phyloP scores from a whole-genome alignment of 164 flowering plant genomes.

The Liriodendron chinense region DNA sequence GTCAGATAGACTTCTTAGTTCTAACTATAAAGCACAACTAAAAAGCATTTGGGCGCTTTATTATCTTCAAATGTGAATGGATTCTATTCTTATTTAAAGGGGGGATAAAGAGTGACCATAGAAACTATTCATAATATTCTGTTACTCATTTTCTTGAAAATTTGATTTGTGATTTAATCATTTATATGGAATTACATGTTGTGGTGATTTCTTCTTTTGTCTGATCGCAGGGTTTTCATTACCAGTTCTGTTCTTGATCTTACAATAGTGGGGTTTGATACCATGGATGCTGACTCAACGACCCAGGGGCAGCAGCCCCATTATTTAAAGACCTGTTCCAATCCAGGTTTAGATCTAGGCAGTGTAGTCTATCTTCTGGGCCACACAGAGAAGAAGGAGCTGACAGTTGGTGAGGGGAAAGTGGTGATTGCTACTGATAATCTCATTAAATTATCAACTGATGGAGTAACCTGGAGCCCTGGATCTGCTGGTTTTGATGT shows the following conservation, averaged over 20 bases:
- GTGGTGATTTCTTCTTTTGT: conserved; percentile 7
- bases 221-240: conserved; percentile 76
- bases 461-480: conserved; percentile 78
- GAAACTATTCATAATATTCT: not conserved
- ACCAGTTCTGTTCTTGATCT: conserved; percentile 95
- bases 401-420: conserved; percentile 87
- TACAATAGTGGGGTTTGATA: conserved; percentile 86
- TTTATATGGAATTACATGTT: not conserved
- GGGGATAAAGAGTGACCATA: not conserved
- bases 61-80: not conserved
- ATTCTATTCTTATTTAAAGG: not conserved
- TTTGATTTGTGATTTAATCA: not conserved
- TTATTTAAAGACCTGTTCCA: conserved; percentile 72
- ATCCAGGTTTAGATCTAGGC: conserved; percentile 78
- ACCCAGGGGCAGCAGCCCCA: conserved; percentile 67
- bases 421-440: conserved; percentile 97
- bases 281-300: conserved; percentile 61
- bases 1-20: not conserved
- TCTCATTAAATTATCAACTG: conserved; percentile 85
- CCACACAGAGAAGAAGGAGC: conserved; percentile 55
- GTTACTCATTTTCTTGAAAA: not conserved
- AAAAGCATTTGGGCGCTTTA: not conserved
- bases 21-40: not conserved
- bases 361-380: conserved; percentile 79
- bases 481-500: conserved; percentile 96